Conservation (phyloP, 768 basidiomycete species). For the Kwoniella heveanensis region DNA sequence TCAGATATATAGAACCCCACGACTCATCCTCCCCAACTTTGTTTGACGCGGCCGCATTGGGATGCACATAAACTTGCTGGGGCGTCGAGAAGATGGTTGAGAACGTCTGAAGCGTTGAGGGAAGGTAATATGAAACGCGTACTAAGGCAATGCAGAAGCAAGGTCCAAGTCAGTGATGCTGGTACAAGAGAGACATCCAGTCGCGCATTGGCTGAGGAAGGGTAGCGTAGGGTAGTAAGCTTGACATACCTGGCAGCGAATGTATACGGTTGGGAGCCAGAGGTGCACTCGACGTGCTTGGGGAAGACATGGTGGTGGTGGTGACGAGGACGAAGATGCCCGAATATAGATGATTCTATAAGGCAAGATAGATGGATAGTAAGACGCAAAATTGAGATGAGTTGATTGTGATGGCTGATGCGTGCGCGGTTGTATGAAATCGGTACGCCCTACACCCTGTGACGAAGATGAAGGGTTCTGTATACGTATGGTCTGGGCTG, state of each 20-base stretch:
- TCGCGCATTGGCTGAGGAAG: conserved; percentile 4
- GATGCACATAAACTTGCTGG: conserved; percentile 50
- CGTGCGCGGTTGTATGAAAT: conserved; percentile 2
- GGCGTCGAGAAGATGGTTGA: conserved; percentile 32
- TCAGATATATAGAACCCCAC: conserved; percentile 51
- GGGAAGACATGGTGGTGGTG: background rate
- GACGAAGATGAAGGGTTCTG: too few relatives aligned
- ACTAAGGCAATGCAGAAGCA: too few relatives aligned
- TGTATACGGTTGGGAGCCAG: conserved; percentile 46
- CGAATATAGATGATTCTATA: too few relatives aligned
- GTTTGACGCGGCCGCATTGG: conserved; percentile 26
- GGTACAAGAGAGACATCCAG: background rate
- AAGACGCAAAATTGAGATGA: background rate
- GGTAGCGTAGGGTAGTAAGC: background rate
- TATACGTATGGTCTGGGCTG: too few relatives aligned
- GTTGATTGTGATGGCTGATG: conserved; percentile 1
- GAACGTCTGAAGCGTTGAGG: conserved; percentile 39
- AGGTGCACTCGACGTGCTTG: conserved; percentile 10
- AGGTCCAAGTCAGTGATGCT: background rate
- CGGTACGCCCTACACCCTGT: too few relatives aligned
- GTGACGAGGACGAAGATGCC: background rate
- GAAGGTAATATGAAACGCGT: conserved; percentile 43
- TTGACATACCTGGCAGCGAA: conserved; percentile 41
- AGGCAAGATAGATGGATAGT: too few relatives aligned
- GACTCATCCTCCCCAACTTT: conserved; percentile 31